Evolutionary conservation across 2,329 filamentous ascomycete genomes (phyloP).

Genomic region (Fusarium sarcochroum): DNA sequence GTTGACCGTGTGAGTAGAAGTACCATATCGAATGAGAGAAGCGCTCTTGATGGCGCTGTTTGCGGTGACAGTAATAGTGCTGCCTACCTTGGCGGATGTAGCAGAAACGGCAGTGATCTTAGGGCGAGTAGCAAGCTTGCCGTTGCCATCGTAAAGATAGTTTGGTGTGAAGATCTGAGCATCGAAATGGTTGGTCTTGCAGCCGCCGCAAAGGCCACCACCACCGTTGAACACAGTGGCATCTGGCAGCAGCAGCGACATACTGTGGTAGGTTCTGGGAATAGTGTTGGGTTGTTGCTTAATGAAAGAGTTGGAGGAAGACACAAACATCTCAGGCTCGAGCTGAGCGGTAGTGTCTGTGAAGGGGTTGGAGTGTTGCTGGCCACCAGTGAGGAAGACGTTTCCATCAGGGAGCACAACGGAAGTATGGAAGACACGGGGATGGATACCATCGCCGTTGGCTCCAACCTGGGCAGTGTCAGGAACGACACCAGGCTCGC

Average conservation of each 20-base stretch:
- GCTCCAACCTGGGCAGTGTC: slow-evolving; percentile 25
- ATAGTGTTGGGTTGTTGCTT: slow-evolving; percentile 34
- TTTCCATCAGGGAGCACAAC: slow-evolving; percentile 66
- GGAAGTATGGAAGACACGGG: slow-evolving; percentile 61
- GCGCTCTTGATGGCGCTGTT: slow-evolving; percentile 27
- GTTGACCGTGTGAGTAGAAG: slow-evolving; percentile 40
- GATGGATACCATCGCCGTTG: slow-evolving; percentile 21
- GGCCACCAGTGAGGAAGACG: slow-evolving; percentile 63
- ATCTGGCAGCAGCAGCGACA: slow-evolving; percentile 37
- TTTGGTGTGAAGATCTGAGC: slow-evolving; percentile 40
- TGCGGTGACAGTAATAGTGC: slow-evolving; percentile 27
- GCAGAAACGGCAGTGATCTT: slow-evolving; percentile 30
- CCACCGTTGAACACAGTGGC: slow-evolving; percentile 36
- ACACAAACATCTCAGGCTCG: slow-evolving; percentile 32
- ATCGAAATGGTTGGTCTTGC: slow-evolving; percentile 40
- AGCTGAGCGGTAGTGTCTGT: slow-evolving; percentile 29
- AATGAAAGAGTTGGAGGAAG: slow-evolving; percentile 23
- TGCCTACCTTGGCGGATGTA: slow-evolving; percentile 28
- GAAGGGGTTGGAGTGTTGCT: slow-evolving; percentile 28
- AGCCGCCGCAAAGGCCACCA: slow-evolving; percentile 32
- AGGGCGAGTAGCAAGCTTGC: slow-evolving; percentile 33
- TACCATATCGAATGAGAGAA: slow-evolving; percentile 39
- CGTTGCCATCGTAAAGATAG: slow-evolving; percentile 33
- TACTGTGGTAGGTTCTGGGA: slow-evolving; percentile 31
- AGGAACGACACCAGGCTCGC: slow-evolving; percentile 26